phyloP scores from a whole-genome alignment of 1,139 yeast species.

The Blastobotrys raffinosifermentans region DNA sequence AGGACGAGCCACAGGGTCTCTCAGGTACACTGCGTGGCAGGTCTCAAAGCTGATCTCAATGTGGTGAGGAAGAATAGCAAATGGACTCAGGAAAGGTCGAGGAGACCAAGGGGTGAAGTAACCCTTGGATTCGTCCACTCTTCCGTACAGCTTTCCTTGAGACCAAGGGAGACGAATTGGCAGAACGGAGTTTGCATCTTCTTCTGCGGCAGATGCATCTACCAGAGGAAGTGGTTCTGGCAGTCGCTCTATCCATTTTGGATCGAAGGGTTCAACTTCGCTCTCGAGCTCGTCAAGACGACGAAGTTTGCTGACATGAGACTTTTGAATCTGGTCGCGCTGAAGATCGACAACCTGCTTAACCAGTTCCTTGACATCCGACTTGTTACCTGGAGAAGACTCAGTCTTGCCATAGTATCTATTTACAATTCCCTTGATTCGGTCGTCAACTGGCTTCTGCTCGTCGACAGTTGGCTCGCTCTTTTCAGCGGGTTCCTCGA shows the following conservation, averaged over 20 bases:
- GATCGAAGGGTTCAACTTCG: conserved; percentile 40
- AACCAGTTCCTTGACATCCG: conserved; percentile 49
- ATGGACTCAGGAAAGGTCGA: conserved; percentile 87
- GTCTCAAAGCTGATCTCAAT: conserved; percentile 84
- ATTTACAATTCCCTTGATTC: conserved; percentile 1
- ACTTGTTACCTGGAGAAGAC: conserved; percentile 17
- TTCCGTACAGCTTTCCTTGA: conserved; percentile 61
- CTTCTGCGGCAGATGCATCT: conserved; percentile 49
- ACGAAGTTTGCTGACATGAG: conserved; percentile 24
- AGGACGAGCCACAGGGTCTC: conserved; percentile 97
- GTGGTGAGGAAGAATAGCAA: conserved; percentile 88
- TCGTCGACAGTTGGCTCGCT: conserved; percentile 5
- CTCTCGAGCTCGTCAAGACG: conserved; percentile 22
- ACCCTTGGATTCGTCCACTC: conserved; percentile 66
- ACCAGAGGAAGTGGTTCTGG: conserved; percentile 41
- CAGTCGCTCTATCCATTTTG: conserved; percentile 54
- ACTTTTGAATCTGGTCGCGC: conserved; percentile 45
- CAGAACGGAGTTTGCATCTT: conserved; percentile 43
- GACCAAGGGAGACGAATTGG: conserved; percentile 34
- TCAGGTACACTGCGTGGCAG: conserved; percentile 89
- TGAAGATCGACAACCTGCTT: conserved; percentile 49
- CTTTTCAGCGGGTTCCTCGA: conserved; percentile 5
- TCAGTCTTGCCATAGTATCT: conserved; percentile 13
- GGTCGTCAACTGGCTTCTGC: conserved; percentile 5
- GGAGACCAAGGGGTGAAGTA: conserved; percentile 97